Conservation (phyloP, 2,329 filamentous ascomycete genomes). For the Cadophora malorum region DNA sequence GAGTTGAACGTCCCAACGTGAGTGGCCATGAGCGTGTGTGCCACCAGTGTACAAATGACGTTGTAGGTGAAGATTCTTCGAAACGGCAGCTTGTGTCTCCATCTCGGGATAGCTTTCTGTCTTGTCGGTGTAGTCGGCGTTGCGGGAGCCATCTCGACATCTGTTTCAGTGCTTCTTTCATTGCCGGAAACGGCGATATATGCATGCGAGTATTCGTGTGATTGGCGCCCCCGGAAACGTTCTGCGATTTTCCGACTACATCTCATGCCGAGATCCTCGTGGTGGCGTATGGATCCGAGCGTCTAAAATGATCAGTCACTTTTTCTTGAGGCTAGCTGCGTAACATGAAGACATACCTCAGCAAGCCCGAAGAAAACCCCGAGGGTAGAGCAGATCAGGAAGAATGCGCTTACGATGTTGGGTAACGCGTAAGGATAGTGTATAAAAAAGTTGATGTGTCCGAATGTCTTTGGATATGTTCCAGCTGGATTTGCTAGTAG, state of each 20-base stretch:
- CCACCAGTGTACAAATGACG: conserved; percentile 59
- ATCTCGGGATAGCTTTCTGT: conserved; percentile 30
- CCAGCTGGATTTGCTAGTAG: conserved; percentile 50
- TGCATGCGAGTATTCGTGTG: conserved; percentile 22
- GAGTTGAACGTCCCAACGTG: conserved; percentile 68
- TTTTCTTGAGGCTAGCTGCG: neutral
- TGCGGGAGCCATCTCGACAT: conserved; percentile 32
- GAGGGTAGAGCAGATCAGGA: conserved; percentile 42
- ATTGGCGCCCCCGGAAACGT: conserved; percentile 28
- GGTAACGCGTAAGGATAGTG: conserved; percentile 53
- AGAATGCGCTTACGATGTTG: conserved; percentile 46
- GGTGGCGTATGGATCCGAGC: conserved; percentile 45
- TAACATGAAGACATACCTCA: conserved; percentile 22
- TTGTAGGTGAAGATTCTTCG: conserved; percentile 44
- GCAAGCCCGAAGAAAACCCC: conserved; percentile 46
- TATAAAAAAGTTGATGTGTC: conserved; percentile 47
- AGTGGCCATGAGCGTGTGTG: conserved; percentile 72
- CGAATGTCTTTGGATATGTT: conserved; percentile 48
- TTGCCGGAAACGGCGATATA: conserved; percentile 32
- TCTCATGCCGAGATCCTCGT: conserved; percentile 40
- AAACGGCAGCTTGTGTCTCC: conserved; percentile 42
- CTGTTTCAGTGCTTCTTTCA: conserved; percentile 25
- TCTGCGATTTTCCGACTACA: conserved; percentile 31
- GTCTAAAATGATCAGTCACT: conserved; percentile 40
- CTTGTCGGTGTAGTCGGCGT: conserved; percentile 26